Conservation (phyloP, 1,284 basidiomycete species). For the Cystobasidium slooffiae region DNA sequence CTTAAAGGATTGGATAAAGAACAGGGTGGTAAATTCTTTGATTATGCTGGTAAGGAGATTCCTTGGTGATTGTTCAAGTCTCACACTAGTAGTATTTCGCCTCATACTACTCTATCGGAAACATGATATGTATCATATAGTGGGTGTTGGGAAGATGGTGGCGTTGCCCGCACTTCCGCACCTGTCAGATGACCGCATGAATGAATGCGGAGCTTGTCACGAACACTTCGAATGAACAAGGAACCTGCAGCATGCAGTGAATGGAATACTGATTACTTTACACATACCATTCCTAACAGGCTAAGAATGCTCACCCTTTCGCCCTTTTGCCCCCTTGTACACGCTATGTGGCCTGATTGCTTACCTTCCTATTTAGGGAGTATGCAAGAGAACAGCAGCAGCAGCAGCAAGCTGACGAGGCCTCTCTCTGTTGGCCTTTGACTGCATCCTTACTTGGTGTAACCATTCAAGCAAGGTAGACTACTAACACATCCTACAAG, state of each 20-base stretch:
- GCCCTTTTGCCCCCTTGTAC: too few species aligned
- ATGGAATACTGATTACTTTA: neutral
- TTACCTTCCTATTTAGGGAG: too few species aligned
- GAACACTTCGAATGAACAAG: too few species aligned
- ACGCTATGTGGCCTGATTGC: too few species aligned
- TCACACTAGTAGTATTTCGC: neutral
- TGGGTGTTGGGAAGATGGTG: neutral
- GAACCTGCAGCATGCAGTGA: too few species aligned
- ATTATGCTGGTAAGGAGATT: conserved; percentile 67
- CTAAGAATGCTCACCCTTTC: too few species aligned
- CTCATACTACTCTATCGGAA: too few species aligned
- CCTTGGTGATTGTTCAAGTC: conserved; percentile 45
- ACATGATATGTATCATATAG: too few species aligned
- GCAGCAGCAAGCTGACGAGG: too few species aligned
- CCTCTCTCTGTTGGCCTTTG: too few species aligned
- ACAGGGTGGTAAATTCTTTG: conserved; percentile 70
- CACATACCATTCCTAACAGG: neutral
- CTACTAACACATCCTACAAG: neutral
- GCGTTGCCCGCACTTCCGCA: neutral
- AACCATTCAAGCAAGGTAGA: neutral
- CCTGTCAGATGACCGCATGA: neutral
- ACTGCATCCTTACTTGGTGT: too few species aligned
- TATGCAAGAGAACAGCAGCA: neutral
- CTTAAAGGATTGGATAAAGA: conserved; percentile 60
- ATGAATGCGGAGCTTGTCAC: too few species aligned